Percentiles rank a stretch among this genome's conserved stretches.
These are phyloP conservation scores for Sporothrix luriei DNA, from an alignment of 2,329 filamentous ascomycete species.

Conservation along the genomic window DNA sequence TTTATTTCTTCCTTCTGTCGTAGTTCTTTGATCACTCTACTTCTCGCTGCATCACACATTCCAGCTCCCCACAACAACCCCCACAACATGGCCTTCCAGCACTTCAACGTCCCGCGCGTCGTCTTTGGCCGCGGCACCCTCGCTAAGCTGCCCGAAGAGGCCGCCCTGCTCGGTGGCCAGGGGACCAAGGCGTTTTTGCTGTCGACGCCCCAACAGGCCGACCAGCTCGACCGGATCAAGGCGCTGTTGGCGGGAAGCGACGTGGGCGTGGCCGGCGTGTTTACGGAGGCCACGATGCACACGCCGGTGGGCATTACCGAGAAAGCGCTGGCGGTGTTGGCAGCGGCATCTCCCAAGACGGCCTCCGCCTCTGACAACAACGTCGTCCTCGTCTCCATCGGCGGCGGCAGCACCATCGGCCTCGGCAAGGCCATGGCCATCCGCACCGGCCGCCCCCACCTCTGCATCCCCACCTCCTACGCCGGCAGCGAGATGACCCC, in stretches of 20 bases:
- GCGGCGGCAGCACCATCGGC: slow-evolving; percentile 64
- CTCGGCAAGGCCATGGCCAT: slow-evolving; percentile 58
- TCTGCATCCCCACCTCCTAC: slow-evolving; percentile 60
- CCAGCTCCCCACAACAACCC: background rate
- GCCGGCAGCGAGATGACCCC: slow-evolving; percentile 66
- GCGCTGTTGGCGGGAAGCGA: slow-evolving; percentile 44
- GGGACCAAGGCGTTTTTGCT: slow-evolving; percentile 51
- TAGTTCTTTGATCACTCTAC: background rate
- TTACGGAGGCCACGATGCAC: slow-evolving; percentile 59
- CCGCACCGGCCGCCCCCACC: slow-evolving; percentile 32
- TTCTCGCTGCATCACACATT: background rate
- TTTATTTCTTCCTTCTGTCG: background rate
- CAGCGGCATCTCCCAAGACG: too few species aligned
- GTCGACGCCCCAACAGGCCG: slow-evolving; percentile 55
- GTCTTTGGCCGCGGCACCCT: slow-evolving; percentile 59
- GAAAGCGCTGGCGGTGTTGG: slow-evolving; percentile 52
- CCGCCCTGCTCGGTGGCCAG: slow-evolving; percentile 48
- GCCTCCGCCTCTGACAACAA: slow-evolving; percentile 34
- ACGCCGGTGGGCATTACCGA: slow-evolving; percentile 62
- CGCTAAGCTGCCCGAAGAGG: slow-evolving; percentile 48
- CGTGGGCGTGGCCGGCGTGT: slow-evolving; percentile 32
- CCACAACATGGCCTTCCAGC: background rate
- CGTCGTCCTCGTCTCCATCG: slow-evolving; percentile 62
- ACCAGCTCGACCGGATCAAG: slow-evolving; percentile 50
- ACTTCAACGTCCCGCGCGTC: slow-evolving; percentile 46